Percentiles rank a stretch among this genome's conserved stretches.
Conservation (phyloP, 2,329 filamentous ascomycete species). For the Exophiala aquamarina region DNA sequence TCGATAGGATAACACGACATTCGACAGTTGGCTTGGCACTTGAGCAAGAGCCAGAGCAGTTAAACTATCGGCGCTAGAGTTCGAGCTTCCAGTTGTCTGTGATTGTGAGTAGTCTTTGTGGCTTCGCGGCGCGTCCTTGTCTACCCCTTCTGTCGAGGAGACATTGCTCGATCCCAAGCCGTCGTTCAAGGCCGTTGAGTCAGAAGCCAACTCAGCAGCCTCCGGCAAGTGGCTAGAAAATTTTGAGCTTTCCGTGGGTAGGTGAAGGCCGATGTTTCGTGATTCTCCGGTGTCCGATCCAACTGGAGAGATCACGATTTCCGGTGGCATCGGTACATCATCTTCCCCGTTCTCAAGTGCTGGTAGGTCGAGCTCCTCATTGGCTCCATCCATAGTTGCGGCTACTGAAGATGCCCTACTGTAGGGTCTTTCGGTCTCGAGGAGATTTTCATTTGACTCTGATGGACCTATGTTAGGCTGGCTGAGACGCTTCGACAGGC, state of each 20-base stretch:
- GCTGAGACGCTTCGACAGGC: conserved; percentile 16
- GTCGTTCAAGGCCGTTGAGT: background rate
- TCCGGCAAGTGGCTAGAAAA: too few relatives aligned
- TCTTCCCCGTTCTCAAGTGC: conserved; percentile 28
- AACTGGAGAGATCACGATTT: conserved; percentile 23
- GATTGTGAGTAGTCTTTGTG: conserved; percentile 5
- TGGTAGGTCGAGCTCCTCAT: conserved; percentile 21
- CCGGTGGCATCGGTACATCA: conserved; percentile 28
- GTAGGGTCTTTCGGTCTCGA: conserved; percentile 12
- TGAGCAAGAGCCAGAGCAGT: conserved; percentile 47
- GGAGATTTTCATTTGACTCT: conserved; percentile 25
- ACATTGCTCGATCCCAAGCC: too few relatives aligned
- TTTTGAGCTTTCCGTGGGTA: background rate
- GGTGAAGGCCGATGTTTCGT: background rate
- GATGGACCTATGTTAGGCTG: conserved; percentile 7
- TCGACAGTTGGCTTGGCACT: conserved; percentile 71
- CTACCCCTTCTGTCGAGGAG: background rate
- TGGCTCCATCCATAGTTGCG: conserved; percentile 27
- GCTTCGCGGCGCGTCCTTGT: background rate
- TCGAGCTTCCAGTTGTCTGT: conserved; percentile 11
- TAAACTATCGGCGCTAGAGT: conserved; percentile 30
- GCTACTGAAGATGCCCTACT: conserved; percentile 28
- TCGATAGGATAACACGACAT: conserved; percentile 76
- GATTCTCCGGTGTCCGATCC: background rate
- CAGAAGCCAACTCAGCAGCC: background rate